Base-by-base conservation (phyloP, 1,139 yeast species). In the Hemisphaericaspora lyxosophila region DNA sequence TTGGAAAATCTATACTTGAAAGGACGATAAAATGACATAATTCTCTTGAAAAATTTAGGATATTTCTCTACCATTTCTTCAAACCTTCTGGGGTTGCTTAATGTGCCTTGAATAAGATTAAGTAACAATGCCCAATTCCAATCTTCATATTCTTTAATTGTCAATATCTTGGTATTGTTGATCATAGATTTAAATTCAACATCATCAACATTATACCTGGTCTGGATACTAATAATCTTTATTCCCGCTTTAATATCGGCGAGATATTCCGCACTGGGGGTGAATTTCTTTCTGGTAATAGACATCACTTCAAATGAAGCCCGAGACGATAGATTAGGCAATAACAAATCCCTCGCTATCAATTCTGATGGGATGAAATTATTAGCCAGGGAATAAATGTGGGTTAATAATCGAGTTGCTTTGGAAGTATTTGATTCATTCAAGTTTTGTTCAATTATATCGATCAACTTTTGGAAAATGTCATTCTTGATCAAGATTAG, bases 1-100 rank as follows among this genome's bases (percentile, higher is more conserved):
- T 77, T 77, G 8, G 96, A 83, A 57, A 88, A 92, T 41, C 96
- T 65, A 53, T 82, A 82, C 58, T 92, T 89, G 62, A 90, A 85
- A 0, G 99, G 98, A 35, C 97, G 72, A 56, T 82, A 92, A 56
- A 92, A 94, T 3, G 96, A 85, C 52, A 90, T 62, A 23, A 92
- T 59, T 40, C 97, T 67, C 54, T 92, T 90, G 59, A 90, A 73
- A 51, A 92, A 88, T 53, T 89, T 90, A 0, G 97, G 75, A 34
- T 58, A 85, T 7, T 86, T 84, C 47, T 78, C 84, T 27, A 82
- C 69, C 0, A 85, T 67, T 44, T 92, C 98, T 23, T 88, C 95
- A 37, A 94, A 70, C 33, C 89, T 65, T 46, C 71, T 76, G 0
- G 88, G 84, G 49, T 80, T 84, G 40, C 78, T 60, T 17, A 92